phyloP scores from a whole-genome alignment of 2,329 filamentous ascomycete genomes.

The Fusarium multiceps region DNA sequence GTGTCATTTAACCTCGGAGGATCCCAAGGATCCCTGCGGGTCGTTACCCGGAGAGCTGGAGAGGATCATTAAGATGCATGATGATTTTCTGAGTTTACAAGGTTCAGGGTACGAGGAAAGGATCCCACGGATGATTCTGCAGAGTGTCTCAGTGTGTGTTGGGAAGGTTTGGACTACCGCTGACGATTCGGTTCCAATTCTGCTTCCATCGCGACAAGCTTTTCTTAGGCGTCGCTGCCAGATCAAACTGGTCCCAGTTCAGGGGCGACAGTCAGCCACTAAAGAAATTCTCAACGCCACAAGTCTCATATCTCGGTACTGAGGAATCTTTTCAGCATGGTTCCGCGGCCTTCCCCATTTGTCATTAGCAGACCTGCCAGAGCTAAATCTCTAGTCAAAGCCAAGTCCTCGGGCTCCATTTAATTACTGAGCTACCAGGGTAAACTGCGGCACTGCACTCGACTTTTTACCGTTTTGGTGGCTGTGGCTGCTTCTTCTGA shows the following conservation, averaged over 20 bases:
- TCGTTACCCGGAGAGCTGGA: not conserved
- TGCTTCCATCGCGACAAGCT: not conserved
- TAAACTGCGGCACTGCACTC: not conserved
- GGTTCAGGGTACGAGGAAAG: not conserved
- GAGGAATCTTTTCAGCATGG: not conserved
- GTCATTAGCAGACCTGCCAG: not conserved
- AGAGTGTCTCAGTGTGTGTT: too few species aligned
- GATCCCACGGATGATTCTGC: not conserved
- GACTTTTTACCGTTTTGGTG: not conserved
- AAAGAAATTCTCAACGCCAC: not conserved
- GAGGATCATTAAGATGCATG: not conserved
- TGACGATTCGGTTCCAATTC: not conserved
- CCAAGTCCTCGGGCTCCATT: not conserved
- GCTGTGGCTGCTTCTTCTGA: not conserved
- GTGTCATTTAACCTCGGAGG: not conserved
- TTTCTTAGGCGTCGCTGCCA: not conserved
- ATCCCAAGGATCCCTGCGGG: not conserved
- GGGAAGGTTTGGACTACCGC: not conserved
- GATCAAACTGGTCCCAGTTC: not conserved
- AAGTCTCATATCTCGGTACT: slow-evolving; percentile 2
- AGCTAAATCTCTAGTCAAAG: not conserved
- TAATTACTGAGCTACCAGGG: not conserved
- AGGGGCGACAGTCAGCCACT: not conserved
- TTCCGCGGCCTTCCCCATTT: not conserved
- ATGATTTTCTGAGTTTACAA: not conserved